Conservation (phyloP, 371 early-diverging fungal species). For the Mortierella sp. region DNA sequence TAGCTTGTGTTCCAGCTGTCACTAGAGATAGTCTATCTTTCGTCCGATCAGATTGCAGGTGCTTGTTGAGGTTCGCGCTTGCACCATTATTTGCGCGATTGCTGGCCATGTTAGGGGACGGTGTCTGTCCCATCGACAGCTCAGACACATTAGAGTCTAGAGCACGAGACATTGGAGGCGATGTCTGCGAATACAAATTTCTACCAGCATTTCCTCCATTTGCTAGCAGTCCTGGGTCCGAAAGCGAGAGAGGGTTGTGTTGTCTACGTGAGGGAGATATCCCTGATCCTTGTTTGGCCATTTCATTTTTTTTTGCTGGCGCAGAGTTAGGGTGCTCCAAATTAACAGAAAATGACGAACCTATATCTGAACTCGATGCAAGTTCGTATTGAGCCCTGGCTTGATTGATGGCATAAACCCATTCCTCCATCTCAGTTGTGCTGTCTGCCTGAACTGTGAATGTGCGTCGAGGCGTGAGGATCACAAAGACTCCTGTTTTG, state of each 20-base stretch:
- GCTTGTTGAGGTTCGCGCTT: neutral
- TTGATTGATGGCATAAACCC: constrained; percentile 72
- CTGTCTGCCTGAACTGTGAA: constrained; percentile 80
- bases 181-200: constrained; percentile 13
- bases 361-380: constrained; percentile 51
- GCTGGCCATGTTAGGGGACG: constrained; percentile 9
- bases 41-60: constrained; percentile 4
- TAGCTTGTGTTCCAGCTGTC: constrained; percentile 35
- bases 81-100: neutral
- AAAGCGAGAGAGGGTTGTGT: constrained; percentile 34
- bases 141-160: constrained; percentile 31
- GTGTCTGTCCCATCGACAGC: constrained; percentile 33
- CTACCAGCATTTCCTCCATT: constrained; percentile 5
- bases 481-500: constrained; percentile 79
- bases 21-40: constrained; percentile 31
- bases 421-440: constrained; percentile 75
- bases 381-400: constrained; percentile 62
- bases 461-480: constrained; percentile 81
- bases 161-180: constrained; percentile 11
- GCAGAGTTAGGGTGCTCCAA: constrained; percentile 26
- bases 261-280: constrained; percentile 22
- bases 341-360: constrained; percentile 28
- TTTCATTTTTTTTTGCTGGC: constrained; percentile 16
- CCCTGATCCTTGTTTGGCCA: constrained; percentile 42
- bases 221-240: constrained; percentile 34